These are phyloP conservation scores for Camellia lanceoleosa DNA, from an alignment of 148 eudicot species.

Conservation along the genomic window DNA sequence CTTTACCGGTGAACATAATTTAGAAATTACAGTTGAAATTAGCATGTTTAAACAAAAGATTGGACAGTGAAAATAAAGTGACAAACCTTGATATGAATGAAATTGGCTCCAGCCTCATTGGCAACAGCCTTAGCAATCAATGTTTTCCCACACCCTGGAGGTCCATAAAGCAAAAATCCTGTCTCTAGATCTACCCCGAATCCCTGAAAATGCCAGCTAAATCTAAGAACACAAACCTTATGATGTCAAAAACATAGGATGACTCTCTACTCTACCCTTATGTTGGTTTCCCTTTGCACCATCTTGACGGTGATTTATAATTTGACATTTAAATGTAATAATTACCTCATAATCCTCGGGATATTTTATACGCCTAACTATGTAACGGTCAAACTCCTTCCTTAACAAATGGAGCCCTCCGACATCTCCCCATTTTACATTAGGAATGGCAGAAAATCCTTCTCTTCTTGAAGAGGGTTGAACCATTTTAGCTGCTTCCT, in stretches of 20 bases:
- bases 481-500: slow-evolving; percentile 69
- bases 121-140: slow-evolving; percentile 96
- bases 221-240: slow-evolving; percentile 1
- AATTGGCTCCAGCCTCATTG: slow-evolving; percentile 85
- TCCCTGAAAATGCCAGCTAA: slow-evolving; percentile 32
- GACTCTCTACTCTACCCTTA: neutral
- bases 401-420: slow-evolving; percentile 57
- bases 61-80: neutral
- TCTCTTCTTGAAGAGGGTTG: slow-evolving; percentile 91
- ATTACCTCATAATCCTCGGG: slow-evolving; percentile 66
- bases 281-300: neutral
- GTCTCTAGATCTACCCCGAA: slow-evolving; percentile 61
- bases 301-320: neutral
- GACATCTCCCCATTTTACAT: slow-evolving; percentile 83
- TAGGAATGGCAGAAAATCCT: slow-evolving; percentile 78
- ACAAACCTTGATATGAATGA: slow-evolving; percentile 84
- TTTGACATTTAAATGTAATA: neutral
- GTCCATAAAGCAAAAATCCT: slow-evolving; percentile 89
- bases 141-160: slow-evolving; percentile 96
- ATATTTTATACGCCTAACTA: slow-evolving; percentile 60
- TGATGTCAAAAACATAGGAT: neutral
- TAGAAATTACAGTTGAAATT: neutral
- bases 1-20: slow-evolving; percentile 27
- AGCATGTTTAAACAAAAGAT: neutral
- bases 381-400: slow-evolving; percentile 49